Percentiles rank a stretch among this genome's conserved stretches.
Conservation (phyloP, 768 basidiomycete genomes). For the Sistotremastrum suecicum region DNA sequence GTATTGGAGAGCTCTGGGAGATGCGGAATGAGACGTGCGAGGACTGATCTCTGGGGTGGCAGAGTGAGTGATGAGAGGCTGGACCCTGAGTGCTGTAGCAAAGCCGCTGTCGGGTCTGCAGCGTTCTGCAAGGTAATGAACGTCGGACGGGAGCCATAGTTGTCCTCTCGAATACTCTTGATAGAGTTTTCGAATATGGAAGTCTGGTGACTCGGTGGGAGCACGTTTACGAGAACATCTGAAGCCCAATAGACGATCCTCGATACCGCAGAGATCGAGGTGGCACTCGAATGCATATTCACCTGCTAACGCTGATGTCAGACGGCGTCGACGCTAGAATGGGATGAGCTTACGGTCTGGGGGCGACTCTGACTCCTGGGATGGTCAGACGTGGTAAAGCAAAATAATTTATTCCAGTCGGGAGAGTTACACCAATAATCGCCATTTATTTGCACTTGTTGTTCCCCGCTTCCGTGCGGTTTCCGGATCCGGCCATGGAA, state of each 20-base stretch:
- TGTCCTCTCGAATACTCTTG: constrained; percentile 12
- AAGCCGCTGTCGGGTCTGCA: constrained; percentile 48
- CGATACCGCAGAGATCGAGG: constrained; percentile 29
- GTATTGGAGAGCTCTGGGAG: constrained; percentile 51
- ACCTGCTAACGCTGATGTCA: too few species aligned
- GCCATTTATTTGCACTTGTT: too few species aligned
- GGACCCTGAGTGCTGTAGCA: constrained; percentile 30
- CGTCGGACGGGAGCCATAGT: constrained; percentile 24
- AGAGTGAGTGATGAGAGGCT: constrained; percentile 50
- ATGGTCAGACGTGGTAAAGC: too few species aligned
- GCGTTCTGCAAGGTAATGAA: constrained; percentile 41
- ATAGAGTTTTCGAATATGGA: constrained; percentile 29
- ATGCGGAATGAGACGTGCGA: constrained; percentile 50
- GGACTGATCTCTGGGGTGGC: constrained; percentile 31
- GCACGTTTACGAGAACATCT: constrained; percentile 48
- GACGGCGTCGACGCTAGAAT: too few species aligned
- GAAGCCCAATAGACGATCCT: constrained; percentile 63
- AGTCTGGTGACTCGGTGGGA: constrained; percentile 24
- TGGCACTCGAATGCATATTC: constrained; percentile 2
- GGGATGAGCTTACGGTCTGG: too few species aligned
- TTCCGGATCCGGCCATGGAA: too few species aligned
- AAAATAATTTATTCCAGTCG: too few species aligned
- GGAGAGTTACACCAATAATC: too few species aligned
- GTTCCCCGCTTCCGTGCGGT: too few species aligned
- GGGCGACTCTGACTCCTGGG: too few species aligned